Conservation (phyloP, 2,329 filamentous ascomycete genomes). For the Sporothrix protearum region DNA sequence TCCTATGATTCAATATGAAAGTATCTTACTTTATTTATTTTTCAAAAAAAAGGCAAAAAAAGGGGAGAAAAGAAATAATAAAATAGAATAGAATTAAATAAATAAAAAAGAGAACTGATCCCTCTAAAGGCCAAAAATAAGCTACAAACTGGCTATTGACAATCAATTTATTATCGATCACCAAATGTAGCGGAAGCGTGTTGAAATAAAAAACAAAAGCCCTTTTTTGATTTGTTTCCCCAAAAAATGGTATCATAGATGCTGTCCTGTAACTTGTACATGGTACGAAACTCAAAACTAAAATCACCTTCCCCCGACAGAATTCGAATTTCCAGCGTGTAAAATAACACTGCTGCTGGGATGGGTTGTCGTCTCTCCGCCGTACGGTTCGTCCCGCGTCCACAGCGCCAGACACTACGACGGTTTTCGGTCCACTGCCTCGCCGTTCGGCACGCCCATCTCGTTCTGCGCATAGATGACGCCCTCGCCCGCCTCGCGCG, state of each 20-base stretch:
- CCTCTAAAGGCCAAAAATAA: too few relatives aligned
- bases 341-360: too few relatives aligned
- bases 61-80: not conserved
- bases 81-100: not conserved
- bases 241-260: not conserved
- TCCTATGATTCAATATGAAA: too few relatives aligned
- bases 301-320: not conserved
- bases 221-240: not conserved
- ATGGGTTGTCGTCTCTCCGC: not conserved
- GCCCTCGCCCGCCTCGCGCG: constrained; percentile 8
- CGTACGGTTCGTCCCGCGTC: not conserved
- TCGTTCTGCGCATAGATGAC: constrained; percentile 22
- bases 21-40: too few relatives aligned
- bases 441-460: not conserved
- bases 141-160: too few relatives aligned
- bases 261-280: not conserved
- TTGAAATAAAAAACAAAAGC: too few relatives aligned
- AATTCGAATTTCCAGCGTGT: not conserved
- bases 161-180: too few relatives aligned
- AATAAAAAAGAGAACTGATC: not conserved
- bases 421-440: not conserved
- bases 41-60: too few relatives aligned
- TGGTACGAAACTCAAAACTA: not conserved
- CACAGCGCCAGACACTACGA: not conserved
- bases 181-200: too few relatives aligned